Evolutionary conservation across 768 basidiomycete species (phyloP).

Genomic region (Termitomyces sp.): DNA sequence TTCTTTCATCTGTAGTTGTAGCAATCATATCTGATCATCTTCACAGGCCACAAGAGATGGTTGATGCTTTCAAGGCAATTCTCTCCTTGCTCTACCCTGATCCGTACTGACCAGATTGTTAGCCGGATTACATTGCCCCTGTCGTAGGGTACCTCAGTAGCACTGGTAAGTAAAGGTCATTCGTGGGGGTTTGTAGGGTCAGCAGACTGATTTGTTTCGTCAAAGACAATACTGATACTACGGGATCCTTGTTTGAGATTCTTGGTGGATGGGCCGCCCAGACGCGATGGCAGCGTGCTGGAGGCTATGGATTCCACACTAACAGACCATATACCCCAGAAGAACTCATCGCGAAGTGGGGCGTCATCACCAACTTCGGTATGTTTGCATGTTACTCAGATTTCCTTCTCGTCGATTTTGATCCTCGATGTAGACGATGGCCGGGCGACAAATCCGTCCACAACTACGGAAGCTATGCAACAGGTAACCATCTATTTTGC

Average conservation of each 20-base stretch:
- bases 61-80: conserved; percentile 80
- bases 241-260: conserved; percentile 80
- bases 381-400: conserved; percentile 17
- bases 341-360: conserved; percentile 76
- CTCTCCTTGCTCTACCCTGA: not conserved
- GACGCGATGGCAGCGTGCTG: conserved; percentile 88
- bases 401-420: not conserved
- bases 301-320: conserved; percentile 83
- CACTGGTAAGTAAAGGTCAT: conserved; percentile 35
- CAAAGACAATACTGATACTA: conserved; percentile 63
- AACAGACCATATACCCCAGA: conserved; percentile 75
- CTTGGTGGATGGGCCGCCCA: conserved; percentile 90
- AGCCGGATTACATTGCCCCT: conserved; percentile 92
- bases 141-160: conserved; percentile 88
- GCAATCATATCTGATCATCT: not conserved
- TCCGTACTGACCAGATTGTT: not conserved
- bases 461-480: conserved; percentile 70
- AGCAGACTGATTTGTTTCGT: not conserved
- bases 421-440: conserved; percentile 52
- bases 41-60: conserved; percentile 72
- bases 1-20: not conserved
- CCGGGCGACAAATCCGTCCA: conserved; percentile 74
- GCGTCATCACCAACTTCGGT: conserved; percentile 81
- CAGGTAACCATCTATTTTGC: conserved; percentile 40
- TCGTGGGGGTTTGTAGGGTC: no score